Evolutionary conservation across 2,329 filamentous ascomycete genomes (phyloP).

Genomic region (Fusarium odoratissimum): DNA sequence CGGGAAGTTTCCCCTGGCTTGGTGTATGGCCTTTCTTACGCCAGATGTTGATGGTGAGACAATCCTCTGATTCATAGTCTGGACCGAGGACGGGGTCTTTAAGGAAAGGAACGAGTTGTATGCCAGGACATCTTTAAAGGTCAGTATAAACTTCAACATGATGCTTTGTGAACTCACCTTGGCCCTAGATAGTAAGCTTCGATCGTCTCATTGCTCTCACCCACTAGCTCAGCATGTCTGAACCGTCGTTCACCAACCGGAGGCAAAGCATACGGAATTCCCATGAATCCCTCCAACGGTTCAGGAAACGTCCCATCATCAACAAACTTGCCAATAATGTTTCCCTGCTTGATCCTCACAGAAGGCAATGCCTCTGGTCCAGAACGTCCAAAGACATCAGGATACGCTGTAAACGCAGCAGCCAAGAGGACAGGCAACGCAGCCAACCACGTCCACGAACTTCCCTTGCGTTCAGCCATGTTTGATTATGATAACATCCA

Average conservation of each 20-base stretch:
- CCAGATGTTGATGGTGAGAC: constrained; percentile 45
- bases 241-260: constrained; percentile 58
- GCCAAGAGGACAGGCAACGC: constrained; percentile 32
- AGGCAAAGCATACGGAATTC: constrained; percentile 60
- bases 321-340: constrained; percentile 47
- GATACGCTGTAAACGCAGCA: constrained; percentile 24
- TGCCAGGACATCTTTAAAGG: constrained; percentile 44
- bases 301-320: constrained; percentile 46
- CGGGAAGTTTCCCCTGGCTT: constrained; percentile 40
- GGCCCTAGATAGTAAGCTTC: constrained; percentile 43
- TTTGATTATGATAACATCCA: neutral
- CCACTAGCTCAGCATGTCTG: constrained; percentile 48
- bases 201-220: constrained; percentile 40
- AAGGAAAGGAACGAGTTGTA: constrained; percentile 47
- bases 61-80: constrained; percentile 47
- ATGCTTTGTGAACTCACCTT: constrained; percentile 4
- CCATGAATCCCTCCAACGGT: constrained; percentile 56
- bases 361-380: constrained; percentile 19
- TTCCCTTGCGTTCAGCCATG: constrained; percentile 28
- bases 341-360: constrained; percentile 48
- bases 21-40: constrained; percentile 28
- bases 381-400: constrained; percentile 4
- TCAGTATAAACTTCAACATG: neutral
- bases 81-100: constrained; percentile 47
- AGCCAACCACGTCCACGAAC: constrained; percentile 29